phyloP scores from a whole-genome alignment of 1,139 yeast species.

The Torulaspora globosa region DNA sequence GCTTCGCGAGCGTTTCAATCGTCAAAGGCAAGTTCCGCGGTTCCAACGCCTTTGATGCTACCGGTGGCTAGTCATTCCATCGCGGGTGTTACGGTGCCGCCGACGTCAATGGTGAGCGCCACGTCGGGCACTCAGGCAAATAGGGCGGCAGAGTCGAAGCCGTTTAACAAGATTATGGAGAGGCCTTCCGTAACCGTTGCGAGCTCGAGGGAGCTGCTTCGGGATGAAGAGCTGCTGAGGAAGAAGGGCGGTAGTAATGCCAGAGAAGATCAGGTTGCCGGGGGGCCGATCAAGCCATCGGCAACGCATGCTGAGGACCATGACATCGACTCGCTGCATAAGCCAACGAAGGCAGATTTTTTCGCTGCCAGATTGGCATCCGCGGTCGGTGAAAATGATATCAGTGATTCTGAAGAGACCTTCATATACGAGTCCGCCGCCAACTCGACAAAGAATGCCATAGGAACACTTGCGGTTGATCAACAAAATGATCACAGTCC shows the following conservation, averaged over 20 bases:
- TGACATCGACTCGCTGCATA: conserved; percentile 15
- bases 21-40: conserved; percentile 10
- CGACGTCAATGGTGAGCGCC: conserved; percentile 7
- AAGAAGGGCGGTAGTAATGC: conserved; percentile 3
- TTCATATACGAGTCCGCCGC: conserved; percentile 73
- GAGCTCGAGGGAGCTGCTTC: conserved; percentile 25
- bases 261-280: conserved; percentile 2
- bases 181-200: conserved; percentile 23
- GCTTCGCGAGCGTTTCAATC: conserved; percentile 10
- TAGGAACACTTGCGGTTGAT: conserved; percentile 14
- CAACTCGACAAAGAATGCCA: conserved; percentile 39
- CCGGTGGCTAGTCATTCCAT: conserved; percentile 8
- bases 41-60: conserved; percentile 12
- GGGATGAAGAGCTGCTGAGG: conserved; percentile 15
- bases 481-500: conserved; percentile 10
- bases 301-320: conserved; percentile 7
- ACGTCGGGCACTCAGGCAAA: conserved; percentile 11
- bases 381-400: conserved; percentile 86
- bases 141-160: conserved; percentile 8
- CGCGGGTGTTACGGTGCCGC: conserved; percentile 9
- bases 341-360: conserved; percentile 70
- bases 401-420: conserved; percentile 87
- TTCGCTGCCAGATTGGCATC: conserved; percentile 93
- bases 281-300: conserved; percentile 3
- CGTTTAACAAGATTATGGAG: conserved; percentile 19